Base-by-base conservation (phyloP, 2,329 filamentous ascomycete genomes). In the Phyllosticta capitalensis region DNA sequence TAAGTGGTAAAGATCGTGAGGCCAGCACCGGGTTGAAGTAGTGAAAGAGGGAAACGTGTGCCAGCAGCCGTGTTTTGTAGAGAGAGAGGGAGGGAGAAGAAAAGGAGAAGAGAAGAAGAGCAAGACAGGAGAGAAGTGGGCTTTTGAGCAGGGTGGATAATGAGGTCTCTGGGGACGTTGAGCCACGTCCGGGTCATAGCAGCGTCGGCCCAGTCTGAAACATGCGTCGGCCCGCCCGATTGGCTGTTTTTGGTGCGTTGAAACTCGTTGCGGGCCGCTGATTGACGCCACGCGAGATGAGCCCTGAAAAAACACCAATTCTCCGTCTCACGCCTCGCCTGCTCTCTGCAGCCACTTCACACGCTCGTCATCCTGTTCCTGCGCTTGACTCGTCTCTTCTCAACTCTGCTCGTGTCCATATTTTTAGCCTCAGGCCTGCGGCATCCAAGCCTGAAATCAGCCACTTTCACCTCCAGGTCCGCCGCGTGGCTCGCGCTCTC, bases 11-110 rank as follows among this genome's bases (percentile, higher is more conserved):
- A 45, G 38, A 45, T 45, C 14, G 24, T 28, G n/a, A 52, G 19
- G 55, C n/a, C 30, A 50, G 38, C 49, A 52, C 20, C 49, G 19
- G 49, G 49, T n/a, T 54, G 54, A 45, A 59, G 33, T 17, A 22
- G 1, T 1, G 22, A 26, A 22, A 52, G 50, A 52, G 24, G 20
- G 19, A 14, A 52, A n/a, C 45, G 26, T 52, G 48, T 33, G 53
- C 45, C 53, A 55, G 58, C 58, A 60, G 58, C 58, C 48, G 51
- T 60, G 52, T n/a, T 49, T 54, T 20, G 17, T 50, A 45, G 14
- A 59, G 52, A 50, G 51, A 59, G 57, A 59, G 52, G 54, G 57
- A 59, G 24, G 28, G 45, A 24, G 51, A 22, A 19, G 57, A 49
- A 50, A 50, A 19, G 33, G 24, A 28, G 12, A 19, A 50, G 26